A percentile compares a stretch with the other conserved stretches of the same genome.
These are phyloP conservation scores for Cladosporium phlei DNA, from an alignment of 2,329 filamentous ascomycete species.

Conservation along the genomic window DNA sequence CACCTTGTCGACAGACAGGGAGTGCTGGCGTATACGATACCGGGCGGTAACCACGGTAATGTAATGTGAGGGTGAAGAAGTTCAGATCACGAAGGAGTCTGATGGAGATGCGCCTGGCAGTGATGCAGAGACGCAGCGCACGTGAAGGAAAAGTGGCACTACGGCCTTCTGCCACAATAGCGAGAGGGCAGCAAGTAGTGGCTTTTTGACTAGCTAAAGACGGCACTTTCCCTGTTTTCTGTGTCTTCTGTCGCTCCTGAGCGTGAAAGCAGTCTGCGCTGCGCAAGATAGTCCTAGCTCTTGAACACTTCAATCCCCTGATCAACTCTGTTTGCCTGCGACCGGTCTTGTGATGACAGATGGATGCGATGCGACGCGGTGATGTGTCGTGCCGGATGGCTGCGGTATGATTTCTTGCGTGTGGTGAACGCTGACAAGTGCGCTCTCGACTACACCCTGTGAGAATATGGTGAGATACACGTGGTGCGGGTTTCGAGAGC, in stretches of 20 bases:
- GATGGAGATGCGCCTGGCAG: slow-evolving; percentile 7
- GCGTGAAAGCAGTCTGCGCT: not conserved
- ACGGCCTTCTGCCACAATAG: slow-evolving; percentile 14
- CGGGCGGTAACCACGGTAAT: slow-evolving; percentile 1
- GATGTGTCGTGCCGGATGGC: too few relatives aligned
- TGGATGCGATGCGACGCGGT: too few relatives aligned
- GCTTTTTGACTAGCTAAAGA: slow-evolving; percentile 15
- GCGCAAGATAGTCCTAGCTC: not conserved
- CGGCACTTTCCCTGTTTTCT: slow-evolving; percentile 7
- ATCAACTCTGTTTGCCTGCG: not conserved
- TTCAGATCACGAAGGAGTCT: slow-evolving; percentile 2
- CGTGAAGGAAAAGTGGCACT: slow-evolving; percentile 14
- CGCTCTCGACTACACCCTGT: too few relatives aligned
- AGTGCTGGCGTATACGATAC: not conserved
- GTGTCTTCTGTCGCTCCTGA: not conserved
- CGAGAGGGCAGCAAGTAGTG: slow-evolving; percentile 12
- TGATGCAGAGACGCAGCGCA: slow-evolving; percentile 12
- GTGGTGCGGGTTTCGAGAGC: too few relatives aligned
- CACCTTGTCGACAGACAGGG: not conserved
- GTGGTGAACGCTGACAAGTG: too few relatives aligned
- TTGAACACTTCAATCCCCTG: not conserved
- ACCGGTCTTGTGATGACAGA: not conserved
- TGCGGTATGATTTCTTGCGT: too few relatives aligned
- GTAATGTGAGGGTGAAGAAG: slow-evolving; percentile 2
- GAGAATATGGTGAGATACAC: too few relatives aligned